Evolutionary conservation across 257 asterid species (phyloP).

Genomic region (Plantago ovata): DNA sequence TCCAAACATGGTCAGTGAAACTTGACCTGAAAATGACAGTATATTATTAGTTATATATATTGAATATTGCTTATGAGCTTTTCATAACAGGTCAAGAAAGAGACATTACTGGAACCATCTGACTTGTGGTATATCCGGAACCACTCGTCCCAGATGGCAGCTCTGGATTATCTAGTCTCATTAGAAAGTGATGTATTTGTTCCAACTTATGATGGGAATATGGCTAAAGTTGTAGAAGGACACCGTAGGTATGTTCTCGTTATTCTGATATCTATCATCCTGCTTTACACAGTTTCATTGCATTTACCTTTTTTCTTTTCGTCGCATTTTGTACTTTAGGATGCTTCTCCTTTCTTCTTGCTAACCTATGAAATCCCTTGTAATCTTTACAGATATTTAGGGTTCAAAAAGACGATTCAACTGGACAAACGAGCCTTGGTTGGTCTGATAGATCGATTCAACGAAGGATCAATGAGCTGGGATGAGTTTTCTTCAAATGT

Average conservation of each 20-base stretch:
- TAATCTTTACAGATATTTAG: conserved; percentile 35
- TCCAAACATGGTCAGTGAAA: conserved; percentile 40
- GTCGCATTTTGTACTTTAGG: no score
- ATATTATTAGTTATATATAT: neutral
- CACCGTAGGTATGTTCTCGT: conserved; percentile 41
- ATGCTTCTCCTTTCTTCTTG: no score
- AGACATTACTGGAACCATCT: conserved; percentile 37
- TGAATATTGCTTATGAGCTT: conserved; percentile 8
- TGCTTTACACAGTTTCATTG: neutral
- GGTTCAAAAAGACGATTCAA: conserved; percentile 56
- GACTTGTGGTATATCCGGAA: conserved; percentile 31
- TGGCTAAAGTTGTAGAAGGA: conserved; percentile 63
- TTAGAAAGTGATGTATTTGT: conserved; percentile 51
- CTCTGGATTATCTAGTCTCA: conserved; percentile 50
- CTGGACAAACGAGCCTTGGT: conserved; percentile 45
- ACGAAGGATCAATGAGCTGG: conserved; percentile 43
- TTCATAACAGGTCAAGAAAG: conserved; percentile 41
- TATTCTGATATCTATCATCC: neutral
- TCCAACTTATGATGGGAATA: conserved; percentile 55
- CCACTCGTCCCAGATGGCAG: conserved; percentile 57
- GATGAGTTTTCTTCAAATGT: conserved; percentile 48
- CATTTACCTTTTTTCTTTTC: no score
- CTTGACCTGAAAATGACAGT: conserved; percentile 1
- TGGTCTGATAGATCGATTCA: conserved; percentile 43
- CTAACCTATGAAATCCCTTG: no score